A percentile compares a stretch with the other conserved stretches of the same genome.
phyloP scores from a whole-genome alignment of 352 stramenopile genomes.

The Pythium vanterpoolii region DNA sequence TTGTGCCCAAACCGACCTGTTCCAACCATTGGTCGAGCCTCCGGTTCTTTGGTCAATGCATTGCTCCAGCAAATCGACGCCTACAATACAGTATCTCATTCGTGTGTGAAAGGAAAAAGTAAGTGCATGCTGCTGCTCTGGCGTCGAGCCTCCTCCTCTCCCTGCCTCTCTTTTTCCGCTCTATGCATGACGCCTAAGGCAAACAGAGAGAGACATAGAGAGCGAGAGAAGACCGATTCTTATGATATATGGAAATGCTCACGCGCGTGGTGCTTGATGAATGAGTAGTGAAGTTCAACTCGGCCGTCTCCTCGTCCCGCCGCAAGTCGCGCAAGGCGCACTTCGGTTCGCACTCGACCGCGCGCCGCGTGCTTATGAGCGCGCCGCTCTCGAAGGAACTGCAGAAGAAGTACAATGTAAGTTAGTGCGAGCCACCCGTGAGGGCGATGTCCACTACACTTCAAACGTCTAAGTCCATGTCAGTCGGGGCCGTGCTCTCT shows the following conservation, averaged over 20 bases:
- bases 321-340: conserved; percentile 99
- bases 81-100: conserved; percentile 86
- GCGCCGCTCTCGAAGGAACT: conserved; percentile 98
- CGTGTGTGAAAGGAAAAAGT: conserved; percentile 86
- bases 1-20: neutral
- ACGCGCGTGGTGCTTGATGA: neutral
- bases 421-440: conserved; percentile 52
- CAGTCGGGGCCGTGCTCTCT: conserved; percentile 28
- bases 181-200: neutral
- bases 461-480: conserved; percentile 89
- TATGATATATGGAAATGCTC: conserved; percentile 4
- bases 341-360: conserved; percentile 97
- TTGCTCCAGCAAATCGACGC: neutral
- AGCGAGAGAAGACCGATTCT: neutral
- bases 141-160: too few species aligned
- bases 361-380: conserved; percentile 97
- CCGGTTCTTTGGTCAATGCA: neutral
- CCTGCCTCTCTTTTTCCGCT: neutral
- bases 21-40: conserved; percentile 28
- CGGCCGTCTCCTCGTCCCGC: conserved; percentile 92
- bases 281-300: conserved; percentile 92
- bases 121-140: conserved; percentile 28
- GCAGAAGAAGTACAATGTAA: conserved; percentile 99
- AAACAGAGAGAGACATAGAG: neutral
- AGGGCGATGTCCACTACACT: conserved; percentile 57